Evolutionary conservation across 352 stramenopile genomes (phyloP).

Genomic region (Nothophytophthora sp.): DNA sequence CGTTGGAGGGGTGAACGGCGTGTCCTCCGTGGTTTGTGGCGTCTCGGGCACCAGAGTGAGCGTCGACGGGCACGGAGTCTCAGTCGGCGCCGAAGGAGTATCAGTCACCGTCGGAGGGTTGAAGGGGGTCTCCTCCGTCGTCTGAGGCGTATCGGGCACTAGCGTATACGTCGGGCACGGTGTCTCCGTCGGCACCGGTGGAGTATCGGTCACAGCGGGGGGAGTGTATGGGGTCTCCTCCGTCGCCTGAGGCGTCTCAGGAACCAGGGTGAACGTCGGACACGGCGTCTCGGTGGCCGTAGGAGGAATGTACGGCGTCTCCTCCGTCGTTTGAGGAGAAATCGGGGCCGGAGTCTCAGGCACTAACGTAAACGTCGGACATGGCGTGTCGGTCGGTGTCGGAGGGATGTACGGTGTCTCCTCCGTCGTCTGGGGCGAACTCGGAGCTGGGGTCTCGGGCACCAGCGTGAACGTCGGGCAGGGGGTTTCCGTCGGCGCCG

Average conservation of each 20-base stretch:
- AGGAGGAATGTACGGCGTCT: too few species aligned
- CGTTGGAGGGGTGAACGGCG: too few species aligned
- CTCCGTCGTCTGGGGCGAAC: not conserved
- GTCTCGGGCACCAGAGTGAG: not conserved
- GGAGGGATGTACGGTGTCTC: not conserved
- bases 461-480: constrained; percentile 3
- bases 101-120: not conserved
- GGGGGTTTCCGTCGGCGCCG: too few species aligned
- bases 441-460: constrained; percentile 5
- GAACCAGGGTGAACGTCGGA: constrained; percentile 5
- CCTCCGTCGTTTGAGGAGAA: too few species aligned
- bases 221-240: constrained; percentile 7
- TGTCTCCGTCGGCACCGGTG: constrained; percentile 7
- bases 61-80: not conserved
- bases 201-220: constrained; percentile 12
- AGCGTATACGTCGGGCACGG: constrained; percentile 1
- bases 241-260: constrained; percentile 1
- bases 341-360: constrained; percentile 12
- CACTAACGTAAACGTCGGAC: constrained; percentile 12
- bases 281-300: constrained; percentile 5
- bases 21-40: not conserved
- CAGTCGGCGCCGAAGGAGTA: not conserved
- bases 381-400: constrained; percentile 5
- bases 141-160: not conserved
- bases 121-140: too few species aligned